Evolutionary conservation across 495 filamentous ascomycete species (phyloP), one percentile per base, ranked within the genome.

Genomic region (Aspergillus ostianus): DNA sequence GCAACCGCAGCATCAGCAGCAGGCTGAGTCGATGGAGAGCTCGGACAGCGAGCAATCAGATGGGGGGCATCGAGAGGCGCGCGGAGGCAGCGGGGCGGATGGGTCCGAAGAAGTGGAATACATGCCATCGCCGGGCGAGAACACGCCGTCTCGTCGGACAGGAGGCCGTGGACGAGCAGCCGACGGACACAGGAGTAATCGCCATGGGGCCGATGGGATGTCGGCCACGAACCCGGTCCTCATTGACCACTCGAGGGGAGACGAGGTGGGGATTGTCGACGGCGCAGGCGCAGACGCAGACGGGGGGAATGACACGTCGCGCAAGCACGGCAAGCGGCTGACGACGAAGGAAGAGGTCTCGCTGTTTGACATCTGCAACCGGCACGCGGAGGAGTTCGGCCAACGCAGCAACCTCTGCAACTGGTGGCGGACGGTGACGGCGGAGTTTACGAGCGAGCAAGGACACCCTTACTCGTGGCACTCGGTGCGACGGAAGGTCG

Each of bases 391-490:
- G 18, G 71, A 66, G 3, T 80, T 80, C 52, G 77, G 77, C 3
- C 73, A 70, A 45, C 77, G 77, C 62, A 80, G 74, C 56, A 78
- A 77, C 41, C 70, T 80, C 4, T 80, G 77, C 59, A 76, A 78
- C 45, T 80, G 77, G 77, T 80, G 77, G 77, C 73, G 70, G 59
- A 73, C 65, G 6, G 65, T 80, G 18, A 72, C 77, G 13, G 61
- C 62, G 26, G 76, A 78, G 50, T 80, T 80, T 57, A 74, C 71
- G 7, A 64, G 59, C 26, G 67, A 70, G 19, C 71, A 77, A 49
- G 75, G 75, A 21, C 71, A 75, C 45, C 73, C 74, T 10, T 80
- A 80, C 61, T 76, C 72, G 17, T 80, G 77, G 77, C 76, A 80
- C 20, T 78, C 76, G 17, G 77, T 80, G 17, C 77, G 77, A 7